Evolutionary conservation across 176 grass and related monocot genomes (phyloP), one percentile per base, ranked within the genome.

Genomic region (Elymus sibiricus): DNA sequence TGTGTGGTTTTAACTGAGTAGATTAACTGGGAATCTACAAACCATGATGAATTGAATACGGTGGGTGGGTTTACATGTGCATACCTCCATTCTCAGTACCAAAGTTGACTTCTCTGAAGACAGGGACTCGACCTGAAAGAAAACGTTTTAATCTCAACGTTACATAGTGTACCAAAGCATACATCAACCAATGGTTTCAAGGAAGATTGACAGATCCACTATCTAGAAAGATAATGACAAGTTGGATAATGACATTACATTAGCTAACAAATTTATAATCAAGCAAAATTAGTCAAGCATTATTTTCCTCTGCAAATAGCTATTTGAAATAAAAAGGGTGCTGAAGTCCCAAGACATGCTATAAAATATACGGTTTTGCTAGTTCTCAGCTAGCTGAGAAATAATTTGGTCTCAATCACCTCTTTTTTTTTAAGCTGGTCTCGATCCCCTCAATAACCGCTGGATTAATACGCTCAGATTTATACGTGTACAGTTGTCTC

Each of bases 91-190:
- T 96, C 94, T 87, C 78, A 96, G 64, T 42, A 81, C 84, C 76
- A 93, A 84, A 77, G 94, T 88, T 81, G 94, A 89, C 89, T 96
- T 96, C 82, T 96, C 94, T 83, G 91, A 96, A 77, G 94, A 93
- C 35, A 96, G 91, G 19, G 94, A 88, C 84, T 96, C 91, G n/a
- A 93, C 94, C 94, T 96, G 64, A 64, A 75, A 38, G 40, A 68
- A n/a, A 76, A 79, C 10, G 11, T 39, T 84, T 56, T 7, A 77
- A 78, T 31, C 40, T 43, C 17, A 29, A 58, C 29, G 14, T 17
- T 71, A 63, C 25, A 26, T 22, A 74, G 12, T 17, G 16, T 51
- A 86, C 22, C 4, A 11, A 78, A 72, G 27, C 76, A 72, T 14
- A 78, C 38, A 78, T 64, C 73, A 64, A 65, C 24, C 28, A 15